These are phyloP conservation scores for Kazachstania viticola DNA, from an alignment of 805 yeast genomes.

Conservation along the genomic window DNA sequence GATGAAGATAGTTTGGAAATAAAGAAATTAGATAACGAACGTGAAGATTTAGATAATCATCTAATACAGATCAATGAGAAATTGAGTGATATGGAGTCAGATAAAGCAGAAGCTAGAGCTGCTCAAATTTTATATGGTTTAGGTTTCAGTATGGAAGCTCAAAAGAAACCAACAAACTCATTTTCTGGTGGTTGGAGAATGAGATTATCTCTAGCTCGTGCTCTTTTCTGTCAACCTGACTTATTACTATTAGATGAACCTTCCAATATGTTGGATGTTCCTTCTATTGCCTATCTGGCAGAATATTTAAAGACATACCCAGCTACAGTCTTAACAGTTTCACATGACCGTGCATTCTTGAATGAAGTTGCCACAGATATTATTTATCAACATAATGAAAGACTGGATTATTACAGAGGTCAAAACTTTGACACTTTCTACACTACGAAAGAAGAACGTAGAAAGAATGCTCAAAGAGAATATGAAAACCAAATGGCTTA, in stretches of 20 bases:
- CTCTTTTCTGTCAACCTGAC: slow-evolving; percentile 94
- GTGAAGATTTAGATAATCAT: slow-evolving; percentile 72
- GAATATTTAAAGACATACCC: slow-evolving; percentile 83
- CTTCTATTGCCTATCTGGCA: slow-evolving; percentile 89
- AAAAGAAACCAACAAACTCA: slow-evolving; percentile 68
- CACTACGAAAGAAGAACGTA: slow-evolving; percentile 87
- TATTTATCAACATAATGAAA: slow-evolving; percentile 93
- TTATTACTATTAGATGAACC: slow-evolving; percentile 92
- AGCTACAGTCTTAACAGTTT: slow-evolving; percentile 86
- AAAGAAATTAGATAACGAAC: slow-evolving; percentile 76
- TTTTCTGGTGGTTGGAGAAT: slow-evolving; percentile 99
- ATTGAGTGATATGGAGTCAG: slow-evolving; percentile 86
- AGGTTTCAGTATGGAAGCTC: slow-evolving; percentile 87
- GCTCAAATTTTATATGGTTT: slow-evolving; percentile 87
- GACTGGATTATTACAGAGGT: slow-evolving; percentile 91
- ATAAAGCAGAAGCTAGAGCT: slow-evolving; percentile 95
- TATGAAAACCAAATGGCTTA: slow-evolving; percentile 96
- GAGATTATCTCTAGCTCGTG: slow-evolving; percentile 97
- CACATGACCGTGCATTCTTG: slow-evolving; percentile 94
- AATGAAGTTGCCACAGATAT: slow-evolving; percentile 98
- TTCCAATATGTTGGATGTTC: slow-evolving; percentile 99
- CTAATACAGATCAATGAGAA: slow-evolving; percentile 73
- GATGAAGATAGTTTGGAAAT: slow-evolving; percentile 67
- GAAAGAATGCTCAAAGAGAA: slow-evolving; percentile 85
- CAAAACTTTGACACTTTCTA: slow-evolving; percentile 89